Evolutionary conservation across 345 rosid species (phyloP).

Genomic region (Linum tenue): DNA sequence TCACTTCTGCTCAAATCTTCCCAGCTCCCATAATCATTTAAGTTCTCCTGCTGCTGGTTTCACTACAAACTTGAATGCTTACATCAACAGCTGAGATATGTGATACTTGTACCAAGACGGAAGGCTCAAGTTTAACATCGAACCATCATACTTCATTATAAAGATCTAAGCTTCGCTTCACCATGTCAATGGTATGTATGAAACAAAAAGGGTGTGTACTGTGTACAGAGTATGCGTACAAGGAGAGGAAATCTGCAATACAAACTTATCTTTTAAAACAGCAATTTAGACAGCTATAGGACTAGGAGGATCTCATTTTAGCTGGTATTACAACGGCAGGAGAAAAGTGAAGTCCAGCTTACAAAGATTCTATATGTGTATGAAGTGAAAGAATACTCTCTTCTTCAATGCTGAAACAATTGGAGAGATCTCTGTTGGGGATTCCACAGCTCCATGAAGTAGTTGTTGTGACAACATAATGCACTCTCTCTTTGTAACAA

Average conservation of each 20-base stretch:
- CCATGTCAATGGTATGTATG: neutral
- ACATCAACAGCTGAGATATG: too few species aligned
- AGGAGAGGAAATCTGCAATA: neutral
- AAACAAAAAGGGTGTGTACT: neutral
- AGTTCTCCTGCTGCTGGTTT: too few species aligned
- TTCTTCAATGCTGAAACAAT: conserved; percentile 18
- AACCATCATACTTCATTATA: neutral
- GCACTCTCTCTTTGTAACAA: conserved; percentile 17
- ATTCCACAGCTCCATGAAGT: conserved; percentile 17
- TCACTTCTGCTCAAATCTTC: too few species aligned
- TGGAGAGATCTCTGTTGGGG: conserved; percentile 23
- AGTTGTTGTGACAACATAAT: conserved; percentile 5
- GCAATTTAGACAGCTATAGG: neutral
- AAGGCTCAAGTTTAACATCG: neutral
- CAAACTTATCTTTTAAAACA: neutral
- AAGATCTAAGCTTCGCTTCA: neutral
- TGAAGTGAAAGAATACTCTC: conserved; percentile 14
- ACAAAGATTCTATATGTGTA: conserved; percentile 10
- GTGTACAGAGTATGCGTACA: too few species aligned
- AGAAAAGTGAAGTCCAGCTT: conserved; percentile 12
- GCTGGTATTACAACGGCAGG: conserved; percentile 2
- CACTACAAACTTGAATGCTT: too few species aligned
- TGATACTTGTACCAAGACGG: neutral
- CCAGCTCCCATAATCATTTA: too few species aligned
- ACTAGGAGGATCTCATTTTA: too few species aligned